A percentile compares a stretch with the other conserved stretches of the same genome.
phyloP scores from a whole-genome alignment of 345 rosid genomes.

The Citrus hindsii region DNA sequence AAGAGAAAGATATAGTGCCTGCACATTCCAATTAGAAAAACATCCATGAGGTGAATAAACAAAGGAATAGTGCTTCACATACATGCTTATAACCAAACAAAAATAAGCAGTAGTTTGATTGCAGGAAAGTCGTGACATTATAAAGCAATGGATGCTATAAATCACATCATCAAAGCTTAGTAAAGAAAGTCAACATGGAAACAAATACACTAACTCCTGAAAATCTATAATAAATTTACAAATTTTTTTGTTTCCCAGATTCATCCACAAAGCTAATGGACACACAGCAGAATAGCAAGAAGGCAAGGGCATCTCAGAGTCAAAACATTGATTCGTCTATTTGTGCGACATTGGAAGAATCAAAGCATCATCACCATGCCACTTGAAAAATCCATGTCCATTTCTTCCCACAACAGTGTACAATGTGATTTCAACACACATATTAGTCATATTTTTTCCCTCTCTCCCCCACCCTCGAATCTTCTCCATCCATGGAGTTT shows the following conservation, averaged over 20 bases:
- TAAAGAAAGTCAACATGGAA: neutral
- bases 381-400: neutral
- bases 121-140: neutral
- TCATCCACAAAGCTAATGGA: neutral
- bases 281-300: too few relatives aligned
- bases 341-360: neutral
- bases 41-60: neutral
- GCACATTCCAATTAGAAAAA: slow-evolving; percentile 14
- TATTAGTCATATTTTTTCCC: too few relatives aligned
- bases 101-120: neutral
- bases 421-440: neutral
- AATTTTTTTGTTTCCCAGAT: neutral
- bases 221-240: neutral
- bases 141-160: neutral
- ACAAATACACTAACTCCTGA: neutral
- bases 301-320: too few relatives aligned
- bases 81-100: neutral
- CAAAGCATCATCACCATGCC: neutral
- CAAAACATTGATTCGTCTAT: neutral
- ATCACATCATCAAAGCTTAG: neutral
- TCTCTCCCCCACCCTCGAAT: neutral
- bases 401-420: neutral
- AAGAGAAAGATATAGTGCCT: slow-evolving; percentile 67
- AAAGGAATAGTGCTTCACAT: neutral
- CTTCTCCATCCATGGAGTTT: neutral